phyloP scores from a whole-genome alignment of 1,284 basidiomycete species.

The Prillingera fragicola region DNA sequence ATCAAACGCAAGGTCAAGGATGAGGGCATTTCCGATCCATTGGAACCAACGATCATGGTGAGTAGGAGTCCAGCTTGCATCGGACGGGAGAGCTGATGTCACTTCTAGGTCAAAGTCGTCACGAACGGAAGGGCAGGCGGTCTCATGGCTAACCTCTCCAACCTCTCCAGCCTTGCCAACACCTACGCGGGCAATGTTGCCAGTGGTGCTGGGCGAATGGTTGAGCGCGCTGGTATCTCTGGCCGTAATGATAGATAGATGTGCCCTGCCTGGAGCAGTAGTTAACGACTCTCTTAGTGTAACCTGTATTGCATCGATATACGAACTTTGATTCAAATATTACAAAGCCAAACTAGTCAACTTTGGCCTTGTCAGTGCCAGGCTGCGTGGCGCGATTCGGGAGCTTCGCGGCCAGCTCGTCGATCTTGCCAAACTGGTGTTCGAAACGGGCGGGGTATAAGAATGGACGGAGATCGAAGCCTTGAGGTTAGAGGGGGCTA shows the following conservation, averaged over 20 bases:
- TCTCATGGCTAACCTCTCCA: constrained; percentile 32
- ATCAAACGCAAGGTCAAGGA: constrained; percentile 87
- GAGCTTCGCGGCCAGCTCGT: constrained; percentile 66
- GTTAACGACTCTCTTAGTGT: too few relatives aligned
- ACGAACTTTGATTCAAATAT: too few relatives aligned
- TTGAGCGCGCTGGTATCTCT: neutral
- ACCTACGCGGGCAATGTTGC: constrained; percentile 24
- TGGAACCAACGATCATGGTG: constrained; percentile 52
- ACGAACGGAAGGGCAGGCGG: constrained; percentile 23
- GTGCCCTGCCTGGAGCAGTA: too few relatives aligned
- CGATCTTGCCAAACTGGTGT: constrained; percentile 94
- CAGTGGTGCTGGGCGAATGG: neutral
- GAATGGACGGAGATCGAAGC: constrained; percentile 94
- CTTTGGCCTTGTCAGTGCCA: constrained; percentile 48
- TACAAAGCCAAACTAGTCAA: constrained; percentile 48
- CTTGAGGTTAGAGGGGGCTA: constrained; percentile 47
- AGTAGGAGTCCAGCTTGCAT: constrained; percentile 44
- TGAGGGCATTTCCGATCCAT: constrained; percentile 70
- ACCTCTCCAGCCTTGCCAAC: constrained; percentile 23
- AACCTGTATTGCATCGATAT: too few relatives aligned
- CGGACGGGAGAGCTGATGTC: constrained; percentile 5
- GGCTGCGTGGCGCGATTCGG: constrained; percentile 61
- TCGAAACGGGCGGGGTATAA: constrained; percentile 89
- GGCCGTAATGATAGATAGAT: too few relatives aligned
- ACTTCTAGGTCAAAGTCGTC: constrained; percentile 34